Evolutionary conservation across 2,329 filamentous ascomycete genomes (phyloP), one percentile per base, ranked within the genome.

Genomic region (Cladosporium sp.): DNA sequence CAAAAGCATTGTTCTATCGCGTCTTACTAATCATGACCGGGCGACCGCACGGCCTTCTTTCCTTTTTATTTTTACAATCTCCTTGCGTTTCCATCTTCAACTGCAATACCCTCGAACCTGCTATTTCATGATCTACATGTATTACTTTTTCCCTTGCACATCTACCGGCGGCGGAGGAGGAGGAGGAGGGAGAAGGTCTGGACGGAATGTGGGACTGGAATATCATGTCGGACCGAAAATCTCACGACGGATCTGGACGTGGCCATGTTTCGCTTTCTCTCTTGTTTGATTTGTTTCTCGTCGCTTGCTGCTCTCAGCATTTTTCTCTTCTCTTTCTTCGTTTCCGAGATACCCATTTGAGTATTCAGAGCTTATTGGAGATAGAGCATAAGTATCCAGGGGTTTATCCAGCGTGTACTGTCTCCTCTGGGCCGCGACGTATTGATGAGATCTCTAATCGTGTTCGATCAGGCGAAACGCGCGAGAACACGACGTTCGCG

Each of bases 271-370:
- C 34, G 10, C n/a, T n/a, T 35, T 35, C n/a, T 35, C n/a, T 35
- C 9, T 35, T 35, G 10, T 11, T 35, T 11, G 10, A 11, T 35
- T 11, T 4, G 9, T 5, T n/a, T 35, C n/a, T 28, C 22, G 4
- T 28, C 22, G 22, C 34, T 35, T 35, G 4, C 34, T n/a, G 33
- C 9, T 34, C 9, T 34, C 33, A 9, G 13, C 14, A 16, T 16
- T 16, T 16, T 16, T 16, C 14, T 16, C 14, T 16, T 16, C 14
- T 16, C 14, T 16, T 33, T 14, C 16, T 32, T 32, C 34, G 13
- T 13, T 44, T 33, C 43, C 7, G 16, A 40, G 46, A 49, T 49
- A 49, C 46, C 46, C 46, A 28, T 28, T 28, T 28, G 22, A 28
- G 22, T 28, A 28, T 1, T 7, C 22, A 28, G 22, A 7, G 4